phyloP scores from a whole-genome alignment of 495 filamentous ascomycete genomes.

The Aspergillus leporis region DNA sequence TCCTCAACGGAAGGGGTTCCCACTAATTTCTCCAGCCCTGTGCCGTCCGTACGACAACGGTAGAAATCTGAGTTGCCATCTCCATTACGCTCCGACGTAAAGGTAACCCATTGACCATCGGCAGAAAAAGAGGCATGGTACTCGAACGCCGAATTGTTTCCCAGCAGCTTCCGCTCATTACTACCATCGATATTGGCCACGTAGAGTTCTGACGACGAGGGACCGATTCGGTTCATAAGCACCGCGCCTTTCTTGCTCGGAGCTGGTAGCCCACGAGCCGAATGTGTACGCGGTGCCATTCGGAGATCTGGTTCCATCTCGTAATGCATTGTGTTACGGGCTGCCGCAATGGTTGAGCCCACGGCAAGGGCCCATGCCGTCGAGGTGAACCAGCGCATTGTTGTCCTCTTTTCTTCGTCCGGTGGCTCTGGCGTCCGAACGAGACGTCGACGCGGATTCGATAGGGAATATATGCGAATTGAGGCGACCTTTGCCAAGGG shows the following conservation, averaged over 20 bases:
- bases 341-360: not conserved
- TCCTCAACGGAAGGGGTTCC: slow-evolving; percentile 28
- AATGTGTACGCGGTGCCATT: not conserved
- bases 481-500: not conserved
- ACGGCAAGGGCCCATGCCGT: not conserved
- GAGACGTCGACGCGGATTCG: not conserved
- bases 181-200: slow-evolving; percentile 34
- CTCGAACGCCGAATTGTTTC: slow-evolving; percentile 28
- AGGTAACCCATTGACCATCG: slow-evolving; percentile 31
- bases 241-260: slow-evolving; percentile 26
- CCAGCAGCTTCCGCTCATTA: slow-evolving; percentile 31
- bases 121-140: slow-evolving; percentile 39
- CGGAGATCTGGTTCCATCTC: not conserved
- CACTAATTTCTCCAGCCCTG: slow-evolving; percentile 24
- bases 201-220: slow-evolving; percentile 31
- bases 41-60: slow-evolving; percentile 27
- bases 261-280: not conserved
- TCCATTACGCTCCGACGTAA: slow-evolving; percentile 30
- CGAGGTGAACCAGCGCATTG: not conserved
- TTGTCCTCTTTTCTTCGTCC: not conserved
- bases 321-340: not conserved
- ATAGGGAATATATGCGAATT: not conserved
- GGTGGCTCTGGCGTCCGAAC: not conserved
- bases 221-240: slow-evolving; percentile 38
- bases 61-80: slow-evolving; percentile 36